phyloP scores from a whole-genome alignment of 2,329 filamentous ascomycete genomes.

The Clonostachys sp. region DNA sequence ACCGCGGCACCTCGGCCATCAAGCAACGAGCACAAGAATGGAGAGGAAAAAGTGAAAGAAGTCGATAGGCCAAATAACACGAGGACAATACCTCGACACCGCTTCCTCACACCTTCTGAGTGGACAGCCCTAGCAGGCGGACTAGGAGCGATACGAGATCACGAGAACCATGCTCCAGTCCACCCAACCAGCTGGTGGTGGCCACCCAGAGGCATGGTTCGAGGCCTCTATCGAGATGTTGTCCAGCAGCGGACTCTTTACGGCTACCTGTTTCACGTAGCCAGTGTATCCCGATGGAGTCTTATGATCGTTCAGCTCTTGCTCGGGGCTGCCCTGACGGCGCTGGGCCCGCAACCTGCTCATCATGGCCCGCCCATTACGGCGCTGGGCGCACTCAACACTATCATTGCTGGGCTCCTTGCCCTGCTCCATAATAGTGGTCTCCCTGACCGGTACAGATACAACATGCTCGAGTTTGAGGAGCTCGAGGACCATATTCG shows the following conservation, averaged over 20 bases:
- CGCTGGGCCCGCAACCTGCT: conserved; percentile 36
- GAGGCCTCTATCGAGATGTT: conserved; percentile 44
- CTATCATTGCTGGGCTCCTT: conserved; percentile 42
- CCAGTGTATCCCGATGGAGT: conserved; percentile 36
- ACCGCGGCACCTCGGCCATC: too few species aligned
- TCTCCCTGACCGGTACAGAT: conserved; percentile 44
- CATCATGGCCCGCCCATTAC: conserved; percentile 36
- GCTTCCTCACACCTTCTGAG: conserved; percentile 36
- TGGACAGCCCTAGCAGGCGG: conserved; percentile 42
- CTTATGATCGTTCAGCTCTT: conserved; percentile 45
- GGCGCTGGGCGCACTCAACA: conserved; percentile 44
- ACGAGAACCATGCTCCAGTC: conserved; percentile 34
- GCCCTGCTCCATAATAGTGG: conserved; percentile 50
- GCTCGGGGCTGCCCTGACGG: conserved; percentile 42
- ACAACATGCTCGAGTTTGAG: conserved; percentile 42
- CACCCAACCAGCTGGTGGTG: conserved; percentile 36
- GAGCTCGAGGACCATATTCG: conserved; percentile 45
- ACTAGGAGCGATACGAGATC: conserved; percentile 38
- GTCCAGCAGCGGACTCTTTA: conserved; percentile 37
- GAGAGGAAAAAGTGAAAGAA: too few species aligned
- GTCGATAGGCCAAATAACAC: too few species aligned
- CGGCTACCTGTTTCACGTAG: conserved; percentile 34
- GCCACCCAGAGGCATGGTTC: conserved; percentile 40
- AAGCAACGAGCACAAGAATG: too few species aligned
- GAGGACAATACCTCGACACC: conserved; percentile 12